Conservation (phyloP, 306 rosid species). For the Vicia sativa region DNA sequence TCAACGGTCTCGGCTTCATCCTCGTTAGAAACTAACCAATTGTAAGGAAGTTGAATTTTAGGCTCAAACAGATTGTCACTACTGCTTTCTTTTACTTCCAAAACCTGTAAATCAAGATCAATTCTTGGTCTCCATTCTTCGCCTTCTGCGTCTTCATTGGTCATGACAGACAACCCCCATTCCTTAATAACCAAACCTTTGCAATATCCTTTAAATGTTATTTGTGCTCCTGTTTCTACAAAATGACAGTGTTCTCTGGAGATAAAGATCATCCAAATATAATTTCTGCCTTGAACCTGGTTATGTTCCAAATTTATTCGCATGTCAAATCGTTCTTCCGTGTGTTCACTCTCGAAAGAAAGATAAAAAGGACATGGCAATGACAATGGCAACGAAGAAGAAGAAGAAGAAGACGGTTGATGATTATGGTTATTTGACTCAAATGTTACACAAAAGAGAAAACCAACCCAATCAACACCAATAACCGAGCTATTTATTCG, state of each 20-base stretch:
- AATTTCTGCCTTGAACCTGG: not conserved
- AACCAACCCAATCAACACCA: not conserved
- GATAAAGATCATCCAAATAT: conserved; percentile 15
- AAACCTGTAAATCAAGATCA: not conserved
- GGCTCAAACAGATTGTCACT: not conserved
- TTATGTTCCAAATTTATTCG: not conserved
- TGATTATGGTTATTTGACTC: not conserved
- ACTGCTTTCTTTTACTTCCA: not conserved
- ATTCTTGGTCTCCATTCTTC: not conserved
- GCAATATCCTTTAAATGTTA: conserved; percentile 13
- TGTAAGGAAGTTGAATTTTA: conserved; percentile 19
- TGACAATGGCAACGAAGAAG: not conserved
- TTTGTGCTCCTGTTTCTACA: conserved; percentile 18
- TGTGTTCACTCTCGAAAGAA: conserved; percentile 17
- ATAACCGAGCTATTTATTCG: not conserved
- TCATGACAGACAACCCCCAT: conserved; percentile 9
- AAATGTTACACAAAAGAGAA: not conserved
- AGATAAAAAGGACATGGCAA: conserved; percentile 13
- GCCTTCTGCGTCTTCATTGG: not conserved
- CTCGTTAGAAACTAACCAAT: conserved; percentile 4
- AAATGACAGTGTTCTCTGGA: conserved; percentile 22
- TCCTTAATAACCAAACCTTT: not conserved
- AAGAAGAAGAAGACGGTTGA: not conserved
- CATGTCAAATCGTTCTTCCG: not conserved
- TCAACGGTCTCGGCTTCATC: not conserved